Conservation (phyloP, 2,329 filamentous ascomycete species). For the Aurifilum marmelostoma region DNA sequence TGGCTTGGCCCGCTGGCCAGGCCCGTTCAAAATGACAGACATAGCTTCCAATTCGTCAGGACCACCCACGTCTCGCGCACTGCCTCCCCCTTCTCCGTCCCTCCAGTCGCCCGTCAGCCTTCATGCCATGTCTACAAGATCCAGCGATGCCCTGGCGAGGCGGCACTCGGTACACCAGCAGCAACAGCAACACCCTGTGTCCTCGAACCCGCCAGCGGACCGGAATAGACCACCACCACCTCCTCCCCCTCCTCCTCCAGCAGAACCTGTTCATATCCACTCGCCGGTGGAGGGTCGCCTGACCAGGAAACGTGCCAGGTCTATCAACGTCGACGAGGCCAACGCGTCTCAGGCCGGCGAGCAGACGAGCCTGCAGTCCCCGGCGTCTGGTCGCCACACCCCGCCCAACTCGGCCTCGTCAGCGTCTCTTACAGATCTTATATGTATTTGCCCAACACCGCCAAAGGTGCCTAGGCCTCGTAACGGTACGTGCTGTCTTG, state of each 20-base stretch:
- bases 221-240: background rate
- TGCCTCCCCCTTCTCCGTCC: conserved; percentile 26
- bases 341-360: conserved; percentile 42
- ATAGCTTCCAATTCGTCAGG: conserved; percentile 28
- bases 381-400: conserved; percentile 34
- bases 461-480: conserved; percentile 62
- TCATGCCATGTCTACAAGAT: conserved; percentile 31
- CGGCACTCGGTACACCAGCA: conserved; percentile 19
- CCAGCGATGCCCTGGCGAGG: conserved; percentile 29
- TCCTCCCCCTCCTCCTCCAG: background rate
- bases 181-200: conserved; percentile 4
- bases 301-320: conserved; percentile 49
- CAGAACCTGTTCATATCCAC: background rate
- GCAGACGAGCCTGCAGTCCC: conserved; percentile 41
- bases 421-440: conserved; percentile 44
- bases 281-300: conserved; percentile 28
- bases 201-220: background rate
- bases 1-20: conserved; percentile 20
- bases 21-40: conserved; percentile 29
- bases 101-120: conserved; percentile 22
- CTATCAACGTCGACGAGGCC: conserved; percentile 50
- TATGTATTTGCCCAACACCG: conserved; percentile 60
- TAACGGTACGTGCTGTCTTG: conserved; percentile 53
- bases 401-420: conserved; percentile 30
- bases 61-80: conserved; percentile 26